phyloP scores from a whole-genome alignment of 306 rosid genomes.

The Nissolia schottii region DNA sequence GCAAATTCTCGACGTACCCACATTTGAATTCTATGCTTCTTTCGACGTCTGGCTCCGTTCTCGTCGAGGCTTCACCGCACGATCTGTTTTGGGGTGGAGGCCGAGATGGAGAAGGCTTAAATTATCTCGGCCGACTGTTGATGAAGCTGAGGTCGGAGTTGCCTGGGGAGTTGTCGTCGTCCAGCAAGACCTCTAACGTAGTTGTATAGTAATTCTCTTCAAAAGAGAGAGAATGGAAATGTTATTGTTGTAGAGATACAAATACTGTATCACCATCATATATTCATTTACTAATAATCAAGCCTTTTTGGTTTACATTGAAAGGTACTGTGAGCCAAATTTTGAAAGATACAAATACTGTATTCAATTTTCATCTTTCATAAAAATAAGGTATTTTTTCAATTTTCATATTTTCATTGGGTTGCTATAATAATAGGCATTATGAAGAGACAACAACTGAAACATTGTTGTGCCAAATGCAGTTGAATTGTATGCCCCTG shows the following conservation, averaged over 20 bases:
- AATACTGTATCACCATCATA: neutral
- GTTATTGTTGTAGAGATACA: neutral
- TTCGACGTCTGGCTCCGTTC: constrained; percentile 74
- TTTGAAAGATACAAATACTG: neutral
- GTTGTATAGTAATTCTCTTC: constrained; percentile 12
- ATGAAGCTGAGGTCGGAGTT: constrained; percentile 90
- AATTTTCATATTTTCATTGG: too few relatives aligned
- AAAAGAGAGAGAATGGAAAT: neutral
- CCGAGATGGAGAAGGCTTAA: constrained; percentile 86
- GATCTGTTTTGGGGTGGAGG: constrained; percentile 99
- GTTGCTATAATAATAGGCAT: too few relatives aligned
- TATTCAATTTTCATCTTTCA: neutral
- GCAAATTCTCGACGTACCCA: constrained; percentile 85
- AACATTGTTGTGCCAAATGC: too few relatives aligned
- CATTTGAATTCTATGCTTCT: constrained; percentile 75
- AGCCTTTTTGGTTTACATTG: too few relatives aligned
- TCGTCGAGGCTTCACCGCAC: constrained; percentile 90
- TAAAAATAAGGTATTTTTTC: too few relatives aligned
- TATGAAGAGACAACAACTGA: too few relatives aligned
- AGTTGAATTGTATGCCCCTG: too few relatives aligned
- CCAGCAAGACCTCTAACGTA: constrained; percentile 30
- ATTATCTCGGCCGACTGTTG: constrained; percentile 77
- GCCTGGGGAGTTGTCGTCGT: constrained; percentile 49
- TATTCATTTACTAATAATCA: neutral
- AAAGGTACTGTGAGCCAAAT: too few relatives aligned